These are phyloP conservation scores for Blastobotrys aristatus DNA, from an alignment of 1,139 yeast genomes.

Conservation along the genomic window DNA sequence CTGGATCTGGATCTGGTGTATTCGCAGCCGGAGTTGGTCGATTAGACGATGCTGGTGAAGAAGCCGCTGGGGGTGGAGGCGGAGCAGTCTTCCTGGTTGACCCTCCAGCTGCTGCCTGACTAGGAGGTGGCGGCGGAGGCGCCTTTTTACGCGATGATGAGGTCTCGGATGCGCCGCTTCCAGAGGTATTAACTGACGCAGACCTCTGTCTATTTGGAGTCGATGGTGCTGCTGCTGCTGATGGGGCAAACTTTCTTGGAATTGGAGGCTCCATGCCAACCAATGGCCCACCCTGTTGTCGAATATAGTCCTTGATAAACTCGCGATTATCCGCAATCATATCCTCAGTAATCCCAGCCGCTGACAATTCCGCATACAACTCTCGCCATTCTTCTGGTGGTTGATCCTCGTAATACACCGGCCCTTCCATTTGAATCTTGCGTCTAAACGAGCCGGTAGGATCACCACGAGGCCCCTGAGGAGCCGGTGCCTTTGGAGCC, in stretches of 20 bases:
- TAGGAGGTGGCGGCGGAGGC: constrained; percentile 44
- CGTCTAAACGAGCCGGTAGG: constrained; percentile 39
- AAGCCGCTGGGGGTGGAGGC: constrained; percentile 28
- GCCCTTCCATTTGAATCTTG: constrained; percentile 52
- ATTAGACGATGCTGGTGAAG: constrained; percentile 20
- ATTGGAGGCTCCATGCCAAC: constrained; percentile 85
- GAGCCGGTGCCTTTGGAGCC: constrained; percentile 32
- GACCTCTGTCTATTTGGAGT: constrained; percentile 17
- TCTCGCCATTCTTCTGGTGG: constrained; percentile 88
- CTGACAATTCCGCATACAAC: constrained; percentile 65
- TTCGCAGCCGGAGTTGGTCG: constrained; percentile 14
- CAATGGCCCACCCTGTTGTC: constrained; percentile 75
- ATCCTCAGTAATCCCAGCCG: constrained; percentile 79
- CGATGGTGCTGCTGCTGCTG: constrained; percentile 8
- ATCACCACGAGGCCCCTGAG: constrained; percentile 73
- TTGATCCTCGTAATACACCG: constrained; percentile 64
- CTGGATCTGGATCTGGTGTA: constrained; percentile 19
- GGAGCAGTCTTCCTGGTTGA: constrained; percentile 12
- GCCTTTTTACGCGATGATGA: constrained; percentile 33
- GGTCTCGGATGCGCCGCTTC: constrained; percentile 19
- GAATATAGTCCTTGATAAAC: constrained; percentile 71
- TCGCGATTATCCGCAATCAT: constrained; percentile 85
- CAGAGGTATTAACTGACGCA: constrained; percentile 19
- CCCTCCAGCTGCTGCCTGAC: constrained; percentile 25
- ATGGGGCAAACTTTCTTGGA: constrained; percentile 51